Conservation (phyloP, 371 early-diverging fungal species). For the Coemansia sp. region DNA sequence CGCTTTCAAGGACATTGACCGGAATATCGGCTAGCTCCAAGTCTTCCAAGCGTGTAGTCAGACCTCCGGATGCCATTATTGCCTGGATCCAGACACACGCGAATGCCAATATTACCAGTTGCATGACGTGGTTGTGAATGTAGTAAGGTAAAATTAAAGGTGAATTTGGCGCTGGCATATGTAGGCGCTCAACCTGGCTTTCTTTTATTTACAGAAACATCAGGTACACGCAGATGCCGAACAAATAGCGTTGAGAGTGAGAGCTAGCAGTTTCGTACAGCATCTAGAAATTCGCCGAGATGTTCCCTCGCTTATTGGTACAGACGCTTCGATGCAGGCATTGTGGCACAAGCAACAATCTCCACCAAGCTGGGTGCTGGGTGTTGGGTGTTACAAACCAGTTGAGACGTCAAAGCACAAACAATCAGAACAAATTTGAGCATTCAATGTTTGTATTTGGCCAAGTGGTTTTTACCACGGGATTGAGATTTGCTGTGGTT, state of each 20-base stretch:
- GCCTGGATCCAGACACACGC: neutral
- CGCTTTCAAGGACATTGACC: slow-evolving; percentile 42
- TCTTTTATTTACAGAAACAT: neutral
- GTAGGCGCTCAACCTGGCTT: neutral
- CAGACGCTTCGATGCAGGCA: neutral
- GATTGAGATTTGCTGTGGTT: too few species aligned
- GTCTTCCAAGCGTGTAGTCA: neutral
- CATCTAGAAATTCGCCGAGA: neutral
- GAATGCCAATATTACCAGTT: neutral
- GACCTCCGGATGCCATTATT: neutral
- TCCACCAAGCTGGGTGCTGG: neutral
- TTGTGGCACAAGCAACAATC: neutral
- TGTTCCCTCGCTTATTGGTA: neutral
- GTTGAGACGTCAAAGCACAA: too few species aligned
- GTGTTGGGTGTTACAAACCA: neutral
- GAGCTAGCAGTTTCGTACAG: neutral
- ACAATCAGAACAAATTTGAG: too few species aligned
- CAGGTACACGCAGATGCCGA: neutral
- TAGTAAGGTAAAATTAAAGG: neutral
- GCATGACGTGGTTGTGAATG: neutral
- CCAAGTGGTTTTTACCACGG: neutral
- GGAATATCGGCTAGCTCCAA: slow-evolving; percentile 62
- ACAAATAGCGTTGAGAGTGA: neutral
- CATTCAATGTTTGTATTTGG: too few species aligned
- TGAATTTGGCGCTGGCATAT: neutral